Evolutionary conservation across 1,284 basidiomycete genomes (phyloP), one percentile per base, ranked within the genome.

Genomic region (Pseudozyma tsukubaensis): DNA sequence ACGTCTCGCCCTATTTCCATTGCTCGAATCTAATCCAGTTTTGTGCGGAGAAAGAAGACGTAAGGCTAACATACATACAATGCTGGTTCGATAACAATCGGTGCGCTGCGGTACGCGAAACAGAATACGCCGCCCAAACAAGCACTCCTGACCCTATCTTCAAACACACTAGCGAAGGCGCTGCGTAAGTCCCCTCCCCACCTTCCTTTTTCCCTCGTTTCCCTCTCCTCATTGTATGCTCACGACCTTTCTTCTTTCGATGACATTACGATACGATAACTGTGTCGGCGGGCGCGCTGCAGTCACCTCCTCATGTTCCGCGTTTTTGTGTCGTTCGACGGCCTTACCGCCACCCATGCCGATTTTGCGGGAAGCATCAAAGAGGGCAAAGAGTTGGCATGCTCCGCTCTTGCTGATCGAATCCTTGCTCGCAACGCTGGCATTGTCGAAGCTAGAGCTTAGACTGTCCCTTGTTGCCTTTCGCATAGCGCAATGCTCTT

Each of bases 301-400:
- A 73, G 70, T 1, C 70, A 73, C 43, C 11, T 43, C 4, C 64
- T 13, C 14, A 32, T 4, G 1, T 66, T 68, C 47, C 21, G 18
- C 9, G 64, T 64, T 4, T 42, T 36, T 19, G 59, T 72, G 3
- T 14, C 19, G 3, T 64, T 60, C 49, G 37, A 50, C 35, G 14
- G 19, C 16, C 49, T 61, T 13, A 34, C n/a, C 16, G 53, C 50
- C 4, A 54, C 52, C 18, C 39, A 45, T 32, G 3, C 18, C 32
- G 24, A 29, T 3, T 53, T 37, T 8, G 57, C 57, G 0, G 40
- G 35, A 0, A 58, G 40, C 42, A 60, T 73, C 61, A 73, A 69
- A 9, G 44, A 73, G 11, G 65, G 36, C 42, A 73, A 69, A 52
- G 65, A 73, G 44, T 13, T 18, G 5, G 65, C 60, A 4, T 57